Percentiles rank a stretch among this genome's conserved stretches.
These are phyloP conservation scores for Zymoseptoria crescenta DNA, from an alignment of 2,329 filamentous ascomycete genomes.

Conservation along the genomic window DNA sequence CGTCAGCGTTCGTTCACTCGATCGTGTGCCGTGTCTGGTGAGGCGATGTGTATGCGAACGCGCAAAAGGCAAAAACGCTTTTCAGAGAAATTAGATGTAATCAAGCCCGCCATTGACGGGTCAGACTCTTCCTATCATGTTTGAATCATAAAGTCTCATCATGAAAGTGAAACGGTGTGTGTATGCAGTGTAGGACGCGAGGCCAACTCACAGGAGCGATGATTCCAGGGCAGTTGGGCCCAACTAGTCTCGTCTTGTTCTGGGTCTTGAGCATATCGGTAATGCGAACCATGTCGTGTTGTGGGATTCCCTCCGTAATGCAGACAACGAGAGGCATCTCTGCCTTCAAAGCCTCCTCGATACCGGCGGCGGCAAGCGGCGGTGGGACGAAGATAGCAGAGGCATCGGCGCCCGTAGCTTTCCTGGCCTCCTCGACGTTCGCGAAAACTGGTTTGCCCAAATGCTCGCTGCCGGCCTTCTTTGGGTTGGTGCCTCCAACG, in stretches of 20 bases:
- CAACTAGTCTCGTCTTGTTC: conserved; percentile 91
- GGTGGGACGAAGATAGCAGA: conserved; percentile 97
- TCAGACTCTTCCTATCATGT: conserved; percentile 35
- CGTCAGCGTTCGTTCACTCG: conserved; percentile 4
- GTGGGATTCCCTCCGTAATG: conserved; percentile 96
- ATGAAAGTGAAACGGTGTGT: conserved; percentile 7
- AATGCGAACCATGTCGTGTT: conserved; percentile 99
- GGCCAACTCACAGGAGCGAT: conserved; percentile 59
- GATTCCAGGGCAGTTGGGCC: conserved; percentile 97
- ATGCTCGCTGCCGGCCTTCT: conserved; percentile 89
- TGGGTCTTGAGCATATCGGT: conserved; percentile 97
- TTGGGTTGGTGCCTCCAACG: conserved; percentile 96
- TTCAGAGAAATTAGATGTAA: conserved; percentile 18
- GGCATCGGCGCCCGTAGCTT: conserved; percentile 81
- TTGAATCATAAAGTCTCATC: conserved; percentile 23
- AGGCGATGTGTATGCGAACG: background rate
- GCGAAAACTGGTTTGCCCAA: conserved; percentile 89
- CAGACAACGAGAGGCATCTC: conserved; percentile 94
- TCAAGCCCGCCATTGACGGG: conserved; percentile 24
- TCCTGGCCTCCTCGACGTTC: conserved; percentile 78
- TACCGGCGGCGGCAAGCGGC: conserved; percentile 83
- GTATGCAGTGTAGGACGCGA: background rate
- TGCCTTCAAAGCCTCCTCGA: conserved; percentile 89
- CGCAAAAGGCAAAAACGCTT: conserved; percentile 9
- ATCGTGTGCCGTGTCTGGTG: background rate